Evolutionary conservation across 768 basidiomycete genomes (phyloP).

Genomic region (Mycena rosella): DNA sequence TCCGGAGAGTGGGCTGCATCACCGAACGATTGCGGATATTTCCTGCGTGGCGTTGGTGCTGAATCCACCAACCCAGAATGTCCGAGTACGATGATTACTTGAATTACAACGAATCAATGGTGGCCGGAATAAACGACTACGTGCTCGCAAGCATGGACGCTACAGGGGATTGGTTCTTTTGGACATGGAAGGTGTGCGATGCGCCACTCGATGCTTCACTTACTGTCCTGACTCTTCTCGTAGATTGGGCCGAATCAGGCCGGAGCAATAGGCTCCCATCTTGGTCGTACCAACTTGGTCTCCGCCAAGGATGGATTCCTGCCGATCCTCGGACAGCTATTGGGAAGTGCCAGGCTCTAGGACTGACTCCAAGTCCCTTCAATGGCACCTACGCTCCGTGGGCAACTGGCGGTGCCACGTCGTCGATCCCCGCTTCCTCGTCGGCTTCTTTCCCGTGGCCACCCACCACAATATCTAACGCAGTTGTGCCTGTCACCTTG

Average conservation of each 20-base stretch:
- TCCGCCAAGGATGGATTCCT: slow-evolving; percentile 85
- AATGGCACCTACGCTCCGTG: slow-evolving; percentile 67
- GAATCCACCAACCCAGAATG: slow-evolving; percentile 47
- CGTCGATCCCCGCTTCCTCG: slow-evolving; percentile 64
- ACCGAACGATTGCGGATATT: slow-evolving; percentile 70
- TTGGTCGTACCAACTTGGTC: slow-evolving; percentile 66
- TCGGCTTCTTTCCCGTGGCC: slow-evolving; percentile 65
- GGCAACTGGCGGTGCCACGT: slow-evolving; percentile 75
- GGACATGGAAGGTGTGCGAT: slow-evolving; percentile 61
- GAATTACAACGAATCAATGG: slow-evolving; percentile 60
- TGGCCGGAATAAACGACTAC: slow-evolving; percentile 61
- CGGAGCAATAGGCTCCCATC: slow-evolving; percentile 56
- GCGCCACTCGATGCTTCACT: background rate
- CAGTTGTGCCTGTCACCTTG: slow-evolving; percentile 51
- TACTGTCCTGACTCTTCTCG: slow-evolving; percentile 56
- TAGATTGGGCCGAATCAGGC: slow-evolving; percentile 61
- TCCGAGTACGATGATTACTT: slow-evolving; percentile 64
- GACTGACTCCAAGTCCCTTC: slow-evolving; percentile 53
- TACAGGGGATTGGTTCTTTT: slow-evolving; percentile 61
- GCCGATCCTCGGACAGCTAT: slow-evolving; percentile 72
- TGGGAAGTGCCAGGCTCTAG: slow-evolving; percentile 76
- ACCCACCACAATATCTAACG: slow-evolving; percentile 60
- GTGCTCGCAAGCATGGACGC: slow-evolving; percentile 60
- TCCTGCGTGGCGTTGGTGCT: slow-evolving; percentile 40
- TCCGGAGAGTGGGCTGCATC: slow-evolving; percentile 85